Evolutionary conservation across 2,329 filamentous ascomycete genomes (phyloP).

Genomic region (Beauveria scarabaeidicola): DNA sequence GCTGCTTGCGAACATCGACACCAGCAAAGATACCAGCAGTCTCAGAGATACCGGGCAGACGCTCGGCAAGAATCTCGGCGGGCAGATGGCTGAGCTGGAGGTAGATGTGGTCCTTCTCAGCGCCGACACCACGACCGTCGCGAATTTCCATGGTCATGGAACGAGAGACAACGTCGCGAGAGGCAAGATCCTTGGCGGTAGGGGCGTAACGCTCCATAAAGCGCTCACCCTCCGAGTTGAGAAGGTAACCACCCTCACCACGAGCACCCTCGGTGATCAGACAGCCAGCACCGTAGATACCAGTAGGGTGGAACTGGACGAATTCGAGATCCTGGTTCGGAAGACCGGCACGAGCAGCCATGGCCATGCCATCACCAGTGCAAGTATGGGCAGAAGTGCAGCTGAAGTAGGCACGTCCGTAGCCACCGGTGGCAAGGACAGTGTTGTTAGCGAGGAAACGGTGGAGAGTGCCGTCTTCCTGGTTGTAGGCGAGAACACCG

Average conservation of each 20-base stretch:
- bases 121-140: slow-evolving; percentile 90
- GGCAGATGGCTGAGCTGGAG: slow-evolving; percentile 95
- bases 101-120: slow-evolving; percentile 98
- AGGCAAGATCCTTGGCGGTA: slow-evolving; percentile 95
- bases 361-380: slow-evolving; percentile 98
- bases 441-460: slow-evolving; percentile 96
- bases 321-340: slow-evolving; percentile 99
- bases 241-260: slow-evolving; percentile 94
- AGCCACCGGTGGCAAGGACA: slow-evolving; percentile 91
- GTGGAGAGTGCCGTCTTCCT: slow-evolving; percentile 96
- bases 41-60: slow-evolving; percentile 96
- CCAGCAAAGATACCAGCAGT: slow-evolving; percentile 95
- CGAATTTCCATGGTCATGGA: slow-evolving; percentile 99
- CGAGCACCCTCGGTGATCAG: slow-evolving; percentile 96
- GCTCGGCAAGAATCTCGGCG: slow-evolving; percentile 84
- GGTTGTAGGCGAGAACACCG: slow-evolving; percentile 95
- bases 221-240: slow-evolving; percentile 96
- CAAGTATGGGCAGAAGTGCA: slow-evolving; percentile 98
- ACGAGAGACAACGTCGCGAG: slow-evolving; percentile 90
- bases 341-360: slow-evolving; percentile 95
- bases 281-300: slow-evolving; percentile 97
- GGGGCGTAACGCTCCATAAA: slow-evolving; percentile 99
- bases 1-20: slow-evolving; percentile 94
- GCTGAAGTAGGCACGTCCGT: slow-evolving; percentile 96
- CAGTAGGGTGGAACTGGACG: slow-evolving; percentile 97